phyloP scores from a whole-genome alignment of 1,284 basidiomycete species.

The Tilletia indica region DNA sequence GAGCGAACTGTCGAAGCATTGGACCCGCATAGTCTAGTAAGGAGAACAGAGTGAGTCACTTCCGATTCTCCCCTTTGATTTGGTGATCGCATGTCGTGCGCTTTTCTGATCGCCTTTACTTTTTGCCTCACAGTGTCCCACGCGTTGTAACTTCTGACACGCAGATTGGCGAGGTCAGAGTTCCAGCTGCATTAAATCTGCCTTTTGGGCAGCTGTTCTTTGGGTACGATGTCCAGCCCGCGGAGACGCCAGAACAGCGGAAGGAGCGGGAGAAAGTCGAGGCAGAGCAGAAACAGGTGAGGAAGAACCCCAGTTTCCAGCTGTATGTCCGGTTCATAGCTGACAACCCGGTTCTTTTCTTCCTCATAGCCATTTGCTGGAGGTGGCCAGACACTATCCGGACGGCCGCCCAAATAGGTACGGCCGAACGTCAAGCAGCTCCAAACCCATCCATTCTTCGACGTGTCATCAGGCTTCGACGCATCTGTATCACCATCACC shows the following conservation, averaged over 20 bases:
- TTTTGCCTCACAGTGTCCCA: conserved; percentile 66
- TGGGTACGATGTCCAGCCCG: conserved; percentile 49
- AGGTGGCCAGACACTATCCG: conserved; percentile 4
- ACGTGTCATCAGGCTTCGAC: too few relatives aligned
- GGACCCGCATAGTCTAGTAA: conserved; percentile 47
- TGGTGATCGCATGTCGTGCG: too few relatives aligned
- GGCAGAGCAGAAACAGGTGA: conserved; percentile 16
- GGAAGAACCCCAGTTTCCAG: not conserved
- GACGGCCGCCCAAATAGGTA: not conserved
- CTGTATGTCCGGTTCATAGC: not conserved
- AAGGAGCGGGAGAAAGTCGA: conserved; percentile 26
- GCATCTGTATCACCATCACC: too few relatives aligned
- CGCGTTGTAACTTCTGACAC: conserved; percentile 80
- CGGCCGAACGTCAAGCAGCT: too few relatives aligned
- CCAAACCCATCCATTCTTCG: too few relatives aligned
- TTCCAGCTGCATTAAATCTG: conserved; percentile 83
- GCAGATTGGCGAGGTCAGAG: conserved; percentile 70
- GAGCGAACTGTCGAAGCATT: conserved; percentile 49
- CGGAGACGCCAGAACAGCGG: conserved; percentile 29
- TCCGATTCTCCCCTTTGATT: too few relatives aligned
- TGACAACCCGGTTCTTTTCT: not conserved
- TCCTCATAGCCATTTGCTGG: not conserved
- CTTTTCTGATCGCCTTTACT: conserved; percentile 10
- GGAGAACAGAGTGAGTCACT: conserved; percentile 42
- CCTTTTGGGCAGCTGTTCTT: conserved; percentile 69